Evolutionary conservation across 2,329 filamentous ascomycete species (phyloP), one percentile per base, ranked within the genome.

Genomic region (Trichoderma pleuroti): DNA sequence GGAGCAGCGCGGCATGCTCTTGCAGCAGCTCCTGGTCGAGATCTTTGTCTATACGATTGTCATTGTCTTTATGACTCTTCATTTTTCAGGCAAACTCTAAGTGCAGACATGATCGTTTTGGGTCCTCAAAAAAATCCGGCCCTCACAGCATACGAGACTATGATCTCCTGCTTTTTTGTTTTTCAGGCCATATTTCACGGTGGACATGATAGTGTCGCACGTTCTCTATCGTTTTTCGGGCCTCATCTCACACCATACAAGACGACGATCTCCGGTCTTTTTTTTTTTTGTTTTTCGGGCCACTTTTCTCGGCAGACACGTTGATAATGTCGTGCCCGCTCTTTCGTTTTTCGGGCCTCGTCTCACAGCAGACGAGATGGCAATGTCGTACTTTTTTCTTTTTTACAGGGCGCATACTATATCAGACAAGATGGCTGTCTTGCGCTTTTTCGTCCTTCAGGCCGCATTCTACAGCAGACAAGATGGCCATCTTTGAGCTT

Each of bases 11-110:
- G 72, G 70, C 4, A 74, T 74, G 5, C 72, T 82, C 14, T 78
- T 76, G 60, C 76, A 77, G 30, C 82, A 85, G 74, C 77, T 86
- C 11, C 65, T 82, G 11, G 73, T 75, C 3, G 78, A 83, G 70
- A 76, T 76, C 10, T 71, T 82, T 6, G 14, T 79, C 1, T 82
- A 81, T 65, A 73, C 77, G 7, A 73, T 74, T 2, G 69, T 82
- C 26, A 77, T 81, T 39, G 74, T 79, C 24, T 70, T 76, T 12
- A 68, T 82, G 56, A 70, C 76, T 4, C 76, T 81, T 24, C 76
- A 78, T 68, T 81, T 77, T 71, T 78, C 77, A 5, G 71, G 76
- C 49, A 61, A 67, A n/a, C n/a, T 34, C 56, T 59, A 24, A 59
- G 18, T 21, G 30, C 30, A 12, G n/a, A 14, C n/a, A 59, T 21